Conservation (phyloP, 2,329 filamentous ascomycete species). For the Myriosclerotinia duriaeana region DNA sequence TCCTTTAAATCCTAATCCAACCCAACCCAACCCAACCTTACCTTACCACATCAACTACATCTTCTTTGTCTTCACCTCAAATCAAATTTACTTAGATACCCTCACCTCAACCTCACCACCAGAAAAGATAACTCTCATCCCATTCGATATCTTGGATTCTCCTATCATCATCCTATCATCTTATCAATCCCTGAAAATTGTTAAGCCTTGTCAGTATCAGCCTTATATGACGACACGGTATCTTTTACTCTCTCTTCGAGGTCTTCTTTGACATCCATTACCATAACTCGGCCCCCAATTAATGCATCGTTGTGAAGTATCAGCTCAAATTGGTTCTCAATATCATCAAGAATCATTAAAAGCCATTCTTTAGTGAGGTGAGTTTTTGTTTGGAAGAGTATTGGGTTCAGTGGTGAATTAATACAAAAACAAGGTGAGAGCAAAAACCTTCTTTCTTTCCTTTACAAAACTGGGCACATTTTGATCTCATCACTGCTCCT, state of each 20-base stretch:
- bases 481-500: background rate
- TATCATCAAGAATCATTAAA: background rate
- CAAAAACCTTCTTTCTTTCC: background rate
- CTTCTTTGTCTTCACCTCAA: slow-evolving; percentile 4
- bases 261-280: background rate
- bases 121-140: background rate
- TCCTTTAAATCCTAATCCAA: background rate
- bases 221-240: slow-evolving; percentile 4
- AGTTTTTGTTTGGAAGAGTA: background rate
- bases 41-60: no score
- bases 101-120: no score
- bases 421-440: background rate
- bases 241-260: background rate
- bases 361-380: background rate
- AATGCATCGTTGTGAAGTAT: slow-evolving; percentile 14
- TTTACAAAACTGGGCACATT: background rate
- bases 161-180: background rate
- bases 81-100: background rate
- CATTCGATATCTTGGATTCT: background rate
- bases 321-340: background rate
- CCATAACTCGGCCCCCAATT: no score
- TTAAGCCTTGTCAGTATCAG: slow-evolving; percentile 5
- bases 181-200: background rate
- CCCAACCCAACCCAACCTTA: background rate
- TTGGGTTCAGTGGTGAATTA: background rate